Evolutionary conservation across 768 basidiomycete genomes (phyloP).

Genomic region (Mycena rebaudengoi): DNA sequence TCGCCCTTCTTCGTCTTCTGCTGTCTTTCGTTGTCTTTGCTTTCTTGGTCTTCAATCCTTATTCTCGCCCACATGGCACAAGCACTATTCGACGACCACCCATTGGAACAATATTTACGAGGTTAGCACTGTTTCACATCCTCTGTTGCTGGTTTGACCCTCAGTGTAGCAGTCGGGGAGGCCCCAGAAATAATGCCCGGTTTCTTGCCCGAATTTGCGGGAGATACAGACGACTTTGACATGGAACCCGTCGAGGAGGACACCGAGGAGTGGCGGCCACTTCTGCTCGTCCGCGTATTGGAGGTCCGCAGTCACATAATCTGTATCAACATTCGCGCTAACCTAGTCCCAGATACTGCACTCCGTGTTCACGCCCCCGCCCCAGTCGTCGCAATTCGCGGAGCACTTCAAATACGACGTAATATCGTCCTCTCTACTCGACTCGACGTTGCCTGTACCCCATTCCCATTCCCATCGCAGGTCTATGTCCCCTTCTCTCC

Average conservation of each 20-base stretch:
- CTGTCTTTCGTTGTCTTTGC: slow-evolving; percentile 13
- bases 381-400: slow-evolving; percentile 59
- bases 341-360: slow-evolving; percentile 44
- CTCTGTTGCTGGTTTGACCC: not conserved
- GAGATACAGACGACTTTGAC: slow-evolving; percentile 46
- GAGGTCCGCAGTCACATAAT: slow-evolving; percentile 46
- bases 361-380: slow-evolving; percentile 46
- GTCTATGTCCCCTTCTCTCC: slow-evolving; percentile 47
- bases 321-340: slow-evolving; percentile 17
- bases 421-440: slow-evolving; percentile 82
- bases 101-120: slow-evolving; percentile 76
- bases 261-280: slow-evolving; percentile 45
- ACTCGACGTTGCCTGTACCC: slow-evolving; percentile 59
- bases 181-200: slow-evolving; percentile 66
- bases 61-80: slow-evolving; percentile 66
- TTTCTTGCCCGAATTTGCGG: slow-evolving; percentile 48
- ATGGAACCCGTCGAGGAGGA: slow-evolving; percentile 36
- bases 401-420: slow-evolving; percentile 88
- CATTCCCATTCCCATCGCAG: slow-evolving; percentile 40
- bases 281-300: slow-evolving; percentile 41
- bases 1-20: not conserved
- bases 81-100: slow-evolving; percentile 80
- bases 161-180: slow-evolving; percentile 65
- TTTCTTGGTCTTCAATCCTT: slow-evolving; percentile 26
- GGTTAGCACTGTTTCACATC: slow-evolving; percentile 48